A percentile compares a stretch with the other conserved stretches of the same genome.
Conservation (phyloP, 306 rosid species). For the Crataegus laevigata region DNA sequence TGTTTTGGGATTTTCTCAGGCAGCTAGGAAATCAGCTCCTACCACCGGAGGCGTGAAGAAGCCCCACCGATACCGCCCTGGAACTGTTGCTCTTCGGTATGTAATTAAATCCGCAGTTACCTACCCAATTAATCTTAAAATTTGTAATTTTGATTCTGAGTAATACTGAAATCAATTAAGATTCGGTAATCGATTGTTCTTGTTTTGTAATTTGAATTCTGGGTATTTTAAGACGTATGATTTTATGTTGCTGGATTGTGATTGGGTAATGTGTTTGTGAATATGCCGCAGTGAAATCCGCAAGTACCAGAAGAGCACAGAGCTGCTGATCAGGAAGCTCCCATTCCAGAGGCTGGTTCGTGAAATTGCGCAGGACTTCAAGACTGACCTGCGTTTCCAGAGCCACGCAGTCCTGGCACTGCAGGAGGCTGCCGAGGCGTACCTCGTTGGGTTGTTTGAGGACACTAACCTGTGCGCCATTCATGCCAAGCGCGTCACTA, state of each 20-base stretch:
- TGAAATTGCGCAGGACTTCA: conserved; percentile 35
- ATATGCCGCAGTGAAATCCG: conserved; percentile 26
- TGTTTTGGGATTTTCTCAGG: conserved; percentile 14
- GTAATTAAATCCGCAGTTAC: background rate
- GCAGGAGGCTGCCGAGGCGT: conserved; percentile 47
- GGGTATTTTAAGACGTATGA: background rate
- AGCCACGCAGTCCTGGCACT: conserved; percentile 38
- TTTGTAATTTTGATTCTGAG: background rate
- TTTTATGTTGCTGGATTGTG: background rate
- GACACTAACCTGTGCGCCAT: conserved; percentile 40
- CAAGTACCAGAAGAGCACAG: conserved; percentile 37
- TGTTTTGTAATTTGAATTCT: background rate
- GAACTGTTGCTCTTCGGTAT: conserved; percentile 44
- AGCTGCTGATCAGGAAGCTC: conserved; percentile 35
- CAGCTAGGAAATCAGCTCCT: conserved; percentile 45
- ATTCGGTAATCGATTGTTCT: background rate
- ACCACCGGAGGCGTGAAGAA: conserved; percentile 51
- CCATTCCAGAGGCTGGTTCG: conserved; percentile 31
- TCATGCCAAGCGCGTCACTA: conserved; percentile 30
- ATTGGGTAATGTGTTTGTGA: background rate
- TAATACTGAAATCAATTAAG: background rate
- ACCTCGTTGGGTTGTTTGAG: conserved; percentile 38
- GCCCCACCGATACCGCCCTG: conserved; percentile 50
- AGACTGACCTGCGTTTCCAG: conserved; percentile 38
- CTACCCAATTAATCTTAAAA: no score